phyloP scores from a whole-genome alignment of 2,329 filamentous ascomycete genomes.

The Fusarium sp. region DNA sequence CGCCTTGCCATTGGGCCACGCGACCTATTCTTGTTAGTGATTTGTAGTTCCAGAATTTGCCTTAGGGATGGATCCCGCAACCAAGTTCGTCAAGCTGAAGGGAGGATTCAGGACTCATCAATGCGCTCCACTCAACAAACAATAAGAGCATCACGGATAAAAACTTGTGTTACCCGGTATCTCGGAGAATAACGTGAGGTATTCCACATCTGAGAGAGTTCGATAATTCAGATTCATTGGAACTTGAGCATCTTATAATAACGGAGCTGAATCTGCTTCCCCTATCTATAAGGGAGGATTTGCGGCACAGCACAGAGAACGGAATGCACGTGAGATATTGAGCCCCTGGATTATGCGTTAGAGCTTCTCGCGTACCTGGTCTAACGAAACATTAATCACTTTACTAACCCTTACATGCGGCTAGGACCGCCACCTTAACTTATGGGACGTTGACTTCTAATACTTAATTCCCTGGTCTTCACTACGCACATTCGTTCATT shows the following conservation, averaged over 20 bases:
- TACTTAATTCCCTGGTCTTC: background rate
- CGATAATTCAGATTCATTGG: background rate
- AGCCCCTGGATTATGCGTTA: conserved; percentile 25
- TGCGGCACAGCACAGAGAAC: conserved; percentile 22
- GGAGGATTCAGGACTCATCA: background rate
- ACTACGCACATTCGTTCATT: background rate
- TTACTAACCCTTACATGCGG: background rate
- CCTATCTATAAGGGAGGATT: conserved; percentile 10
- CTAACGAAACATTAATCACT: background rate
- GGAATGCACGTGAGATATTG: conserved; percentile 22
- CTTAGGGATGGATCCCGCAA: background rate
- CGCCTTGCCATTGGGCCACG: conserved; percentile 47
- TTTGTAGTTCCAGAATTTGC: fast-evolving
- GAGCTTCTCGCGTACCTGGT: conserved; percentile 9
- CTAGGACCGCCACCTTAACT: background rate
- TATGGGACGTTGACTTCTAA: background rate
- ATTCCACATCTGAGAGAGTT: background rate
- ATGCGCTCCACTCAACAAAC: background rate
- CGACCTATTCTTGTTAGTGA: conserved; percentile 23
- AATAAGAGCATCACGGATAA: background rate
- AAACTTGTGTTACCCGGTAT: background rate
- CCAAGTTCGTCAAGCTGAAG: background rate
- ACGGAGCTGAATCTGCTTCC: too few relatives aligned
- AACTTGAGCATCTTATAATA: background rate
- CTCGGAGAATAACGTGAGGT: too few relatives aligned